Conservation (phyloP, 495 filamentous ascomycete species). For the Podospora bellae-mahoneyi region DNA sequence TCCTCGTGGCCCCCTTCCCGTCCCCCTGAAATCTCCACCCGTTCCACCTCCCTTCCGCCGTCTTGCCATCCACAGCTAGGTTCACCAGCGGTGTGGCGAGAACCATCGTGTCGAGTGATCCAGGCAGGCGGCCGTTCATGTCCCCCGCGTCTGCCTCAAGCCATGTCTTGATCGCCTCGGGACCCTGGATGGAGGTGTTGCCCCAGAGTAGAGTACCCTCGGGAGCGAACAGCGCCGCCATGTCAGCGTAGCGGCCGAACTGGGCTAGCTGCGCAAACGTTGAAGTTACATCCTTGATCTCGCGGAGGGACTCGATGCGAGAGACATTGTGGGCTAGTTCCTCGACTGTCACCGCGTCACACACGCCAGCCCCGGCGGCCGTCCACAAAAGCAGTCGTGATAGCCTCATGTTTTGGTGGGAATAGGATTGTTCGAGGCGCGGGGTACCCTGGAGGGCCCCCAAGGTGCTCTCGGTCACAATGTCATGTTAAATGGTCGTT, state of each 20-base stretch:
- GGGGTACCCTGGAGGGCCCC: background rate
- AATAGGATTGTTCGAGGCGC: background rate
- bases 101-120: slow-evolving; percentile 17
- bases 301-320: slow-evolving; percentile 21
- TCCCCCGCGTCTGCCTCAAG: slow-evolving; percentile 16
- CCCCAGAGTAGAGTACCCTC: slow-evolving; percentile 21
- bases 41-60: slow-evolving; percentile 21
- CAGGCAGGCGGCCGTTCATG: slow-evolving; percentile 19
- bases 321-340: slow-evolving; percentile 8
- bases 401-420: background rate
- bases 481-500: background rate
- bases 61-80: slow-evolving; percentile 17
- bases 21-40: slow-evolving; percentile 18
- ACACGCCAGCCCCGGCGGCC: too few relatives aligned
- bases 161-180: slow-evolving; percentile 17
- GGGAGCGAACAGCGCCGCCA: slow-evolving; percentile 20
- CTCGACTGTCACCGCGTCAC: background rate
- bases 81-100: slow-evolving; percentile 19
- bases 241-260: slow-evolving; percentile 17
- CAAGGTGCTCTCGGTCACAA: background rate
- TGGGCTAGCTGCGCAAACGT: slow-evolving; percentile 22
- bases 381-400: background rate
- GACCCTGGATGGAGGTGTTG: slow-evolving; percentile 9
- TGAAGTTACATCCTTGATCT: slow-evolving; percentile 22
- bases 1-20: slow-evolving; percentile 14